These are phyloP conservation scores for Ogataea degrootiae DNA, from an alignment of 805 yeast species.

Conservation along the genomic window DNA sequence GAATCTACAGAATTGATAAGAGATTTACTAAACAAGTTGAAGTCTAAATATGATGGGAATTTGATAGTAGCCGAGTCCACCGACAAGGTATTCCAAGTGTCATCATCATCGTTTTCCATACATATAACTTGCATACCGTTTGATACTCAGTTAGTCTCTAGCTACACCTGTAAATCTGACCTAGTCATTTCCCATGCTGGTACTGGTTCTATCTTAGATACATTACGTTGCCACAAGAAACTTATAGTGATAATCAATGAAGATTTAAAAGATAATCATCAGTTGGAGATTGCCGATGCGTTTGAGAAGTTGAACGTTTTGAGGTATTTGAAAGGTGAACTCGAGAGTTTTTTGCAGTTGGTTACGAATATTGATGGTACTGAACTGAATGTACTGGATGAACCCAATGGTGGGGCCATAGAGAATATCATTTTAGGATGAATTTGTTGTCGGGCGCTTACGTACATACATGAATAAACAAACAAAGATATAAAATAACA, in stretches of 20 bases:
- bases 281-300: slow-evolving; percentile 66
- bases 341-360: slow-evolving; percentile 13
- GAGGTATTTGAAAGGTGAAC: slow-evolving; percentile 13
- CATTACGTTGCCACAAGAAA: slow-evolving; percentile 50
- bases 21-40: slow-evolving; percentile 3
- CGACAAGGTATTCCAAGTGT: too few species aligned
- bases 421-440: slow-evolving; percentile 14
- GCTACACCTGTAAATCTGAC: slow-evolving; percentile 42
- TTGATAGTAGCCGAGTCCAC: neutral
- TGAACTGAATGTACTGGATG: slow-evolving; percentile 16
- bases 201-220: slow-evolving; percentile 87
- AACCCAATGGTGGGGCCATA: slow-evolving; percentile 18
- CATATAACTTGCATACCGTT: slow-evolving; percentile 44
- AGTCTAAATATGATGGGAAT: neutral
- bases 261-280: slow-evolving; percentile 82
- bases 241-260: slow-evolving; percentile 70
- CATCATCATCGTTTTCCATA: slow-evolving; percentile 7
- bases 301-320: slow-evolving; percentile 34
- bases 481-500: neutral
- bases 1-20: slow-evolving; percentile 10
- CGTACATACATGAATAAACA: neutral
- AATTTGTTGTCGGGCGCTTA: neutral
- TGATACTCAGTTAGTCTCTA: slow-evolving; percentile 34
- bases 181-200: slow-evolving; percentile 85
- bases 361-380: slow-evolving; percentile 10